Conservation (phyloP, 345 rosid species). For the Carallia brachiata region DNA sequence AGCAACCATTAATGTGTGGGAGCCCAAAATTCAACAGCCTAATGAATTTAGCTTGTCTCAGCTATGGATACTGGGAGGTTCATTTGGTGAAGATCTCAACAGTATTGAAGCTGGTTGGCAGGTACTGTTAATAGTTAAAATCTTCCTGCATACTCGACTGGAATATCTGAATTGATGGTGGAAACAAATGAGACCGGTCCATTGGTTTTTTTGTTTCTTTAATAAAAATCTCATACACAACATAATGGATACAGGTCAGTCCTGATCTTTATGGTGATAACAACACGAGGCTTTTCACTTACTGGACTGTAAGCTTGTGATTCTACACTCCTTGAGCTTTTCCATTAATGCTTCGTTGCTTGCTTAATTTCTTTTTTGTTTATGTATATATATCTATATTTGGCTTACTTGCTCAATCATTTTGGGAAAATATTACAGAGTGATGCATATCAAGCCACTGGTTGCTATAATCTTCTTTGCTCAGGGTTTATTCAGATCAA, state of each 20-base stretch:
- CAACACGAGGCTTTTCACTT: constrained; percentile 35
- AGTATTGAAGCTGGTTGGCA: constrained; percentile 39
- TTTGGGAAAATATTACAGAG: constrained; percentile 39
- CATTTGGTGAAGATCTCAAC: constrained; percentile 28
- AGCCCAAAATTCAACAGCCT: constrained; percentile 62
- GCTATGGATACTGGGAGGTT: constrained; percentile 31
- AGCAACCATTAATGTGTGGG: constrained; percentile 94
- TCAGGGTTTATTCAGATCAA: constrained; percentile 89
- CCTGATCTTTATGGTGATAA: constrained; percentile 31
- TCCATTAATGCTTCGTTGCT: background rate
- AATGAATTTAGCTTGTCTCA: constrained; percentile 38
- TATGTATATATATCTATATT: background rate
- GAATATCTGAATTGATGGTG: background rate
- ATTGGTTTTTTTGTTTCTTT: too few relatives aligned
- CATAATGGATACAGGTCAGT: constrained; percentile 22
- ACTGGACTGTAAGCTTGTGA: constrained; percentile 31
- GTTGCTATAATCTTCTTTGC: constrained; percentile 93
- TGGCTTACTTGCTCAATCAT: background rate
- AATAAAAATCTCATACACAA: too few relatives aligned
- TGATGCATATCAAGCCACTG: constrained; percentile 93
- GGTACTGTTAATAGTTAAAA: constrained; percentile 6
- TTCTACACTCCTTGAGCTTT: background rate
- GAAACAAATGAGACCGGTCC: background rate
- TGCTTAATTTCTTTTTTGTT: background rate
- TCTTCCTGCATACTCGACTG: background rate